Percentiles rank a stretch among this genome's conserved stretches.
Conservation (phyloP, 169 alveolate species). For the Gregarina niphandrodes region DNA sequence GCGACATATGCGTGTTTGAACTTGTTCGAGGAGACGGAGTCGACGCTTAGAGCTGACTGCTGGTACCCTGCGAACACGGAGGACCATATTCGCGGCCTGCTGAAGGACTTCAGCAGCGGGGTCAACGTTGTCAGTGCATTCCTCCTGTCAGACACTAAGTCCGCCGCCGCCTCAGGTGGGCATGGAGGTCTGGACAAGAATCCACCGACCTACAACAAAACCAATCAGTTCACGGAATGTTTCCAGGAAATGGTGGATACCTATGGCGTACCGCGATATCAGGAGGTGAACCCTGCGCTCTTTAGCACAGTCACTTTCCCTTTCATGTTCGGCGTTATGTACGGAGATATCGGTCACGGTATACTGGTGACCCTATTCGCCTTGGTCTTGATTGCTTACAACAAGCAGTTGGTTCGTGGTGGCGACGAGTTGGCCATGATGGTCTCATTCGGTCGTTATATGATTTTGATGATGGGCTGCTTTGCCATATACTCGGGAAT, state of each 20-base stretch:
- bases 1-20: slow-evolving; percentile 64
- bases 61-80: slow-evolving; percentile 78
- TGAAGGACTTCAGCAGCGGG: slow-evolving; percentile 29
- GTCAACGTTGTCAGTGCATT: slow-evolving; percentile 27
- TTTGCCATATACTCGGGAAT: slow-evolving; percentile 79
- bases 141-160: slow-evolving; percentile 36
- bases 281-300: slow-evolving; percentile 90
- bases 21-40: slow-evolving; percentile 48
- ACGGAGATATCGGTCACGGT: slow-evolving; percentile 99
- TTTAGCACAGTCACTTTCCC: slow-evolving; percentile 93
- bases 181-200: slow-evolving; percentile 6
- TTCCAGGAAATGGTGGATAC: slow-evolving; percentile 80
- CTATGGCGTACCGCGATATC: slow-evolving; percentile 93
- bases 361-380: slow-evolving; percentile 56
- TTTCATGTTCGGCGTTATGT: slow-evolving; percentile 97
- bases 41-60: slow-evolving; percentile 65
- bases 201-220: slow-evolving; percentile 82
- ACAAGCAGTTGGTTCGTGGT: slow-evolving; percentile 29
- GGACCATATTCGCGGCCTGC: slow-evolving; percentile 46
- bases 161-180: slow-evolving; percentile 5
- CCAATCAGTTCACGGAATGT: slow-evolving; percentile 65
- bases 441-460: slow-evolving; percentile 51
- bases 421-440: slow-evolving; percentile 30
- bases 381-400: slow-evolving; percentile 23
- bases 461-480: slow-evolving; percentile 76